Evolutionary conservation across 2,329 filamentous ascomycete species (phyloP).

Genomic region (Leptographium lundbergii): DNA sequence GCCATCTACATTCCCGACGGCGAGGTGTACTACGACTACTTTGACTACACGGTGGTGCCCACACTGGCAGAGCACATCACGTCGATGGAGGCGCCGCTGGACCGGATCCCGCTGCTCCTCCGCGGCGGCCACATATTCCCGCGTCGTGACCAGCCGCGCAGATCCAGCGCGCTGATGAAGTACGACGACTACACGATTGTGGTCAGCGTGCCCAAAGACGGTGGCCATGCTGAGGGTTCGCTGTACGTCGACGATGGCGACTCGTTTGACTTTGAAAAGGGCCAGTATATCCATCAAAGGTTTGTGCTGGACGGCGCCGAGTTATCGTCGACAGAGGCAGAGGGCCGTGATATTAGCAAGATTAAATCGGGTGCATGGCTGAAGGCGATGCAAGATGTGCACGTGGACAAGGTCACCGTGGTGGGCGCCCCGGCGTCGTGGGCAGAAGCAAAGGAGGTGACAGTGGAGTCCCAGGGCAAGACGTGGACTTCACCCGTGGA

Average conservation of each 20-base stretch:
- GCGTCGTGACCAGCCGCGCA: conserved; percentile 74
- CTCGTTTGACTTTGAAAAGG: conserved; percentile 73
- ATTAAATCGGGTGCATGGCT: conserved; percentile 61
- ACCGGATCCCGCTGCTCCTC: conserved; percentile 83
- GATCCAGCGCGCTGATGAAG: conserved; percentile 79
- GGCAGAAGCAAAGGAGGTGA: conserved; percentile 50
- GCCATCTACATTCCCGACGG: conserved; percentile 82
- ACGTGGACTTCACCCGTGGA: conserved; percentile 46
- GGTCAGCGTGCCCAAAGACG: conserved; percentile 49
- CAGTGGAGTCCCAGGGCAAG: conserved; percentile 39
- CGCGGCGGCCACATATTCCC: conserved; percentile 86
- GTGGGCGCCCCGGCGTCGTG: conserved; percentile 66
- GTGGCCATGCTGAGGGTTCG: conserved; percentile 60
- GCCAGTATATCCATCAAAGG: conserved; percentile 75
- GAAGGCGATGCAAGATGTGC: conserved; percentile 64
- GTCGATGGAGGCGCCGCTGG: conserved; percentile 63
- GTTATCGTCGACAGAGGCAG: conserved; percentile 59
- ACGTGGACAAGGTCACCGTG: conserved; percentile 72
- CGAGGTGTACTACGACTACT: conserved; percentile 92
- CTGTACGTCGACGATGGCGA: conserved; percentile 92
- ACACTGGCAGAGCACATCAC: conserved; percentile 58
- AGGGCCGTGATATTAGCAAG: conserved; percentile 33
- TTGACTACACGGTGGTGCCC: conserved; percentile 64
- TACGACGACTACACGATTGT: conserved; percentile 93
- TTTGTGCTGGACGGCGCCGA: conserved; percentile 53